Evolutionary conservation across 2,329 filamentous ascomycete species (phyloP).

Genomic region (Cercospora berteroae): DNA sequence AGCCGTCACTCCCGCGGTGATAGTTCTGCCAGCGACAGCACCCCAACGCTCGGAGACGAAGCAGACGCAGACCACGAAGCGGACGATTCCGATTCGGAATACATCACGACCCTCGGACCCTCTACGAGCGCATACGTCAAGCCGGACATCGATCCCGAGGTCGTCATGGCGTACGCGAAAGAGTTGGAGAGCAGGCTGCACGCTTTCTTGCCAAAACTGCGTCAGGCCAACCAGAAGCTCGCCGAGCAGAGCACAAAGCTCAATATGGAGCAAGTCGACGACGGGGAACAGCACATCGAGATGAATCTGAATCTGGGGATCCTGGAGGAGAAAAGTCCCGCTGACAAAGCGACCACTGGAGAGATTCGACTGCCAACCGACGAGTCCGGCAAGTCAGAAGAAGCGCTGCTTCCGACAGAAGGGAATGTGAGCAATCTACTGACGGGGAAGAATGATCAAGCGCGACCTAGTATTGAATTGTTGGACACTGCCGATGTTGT

Average conservation of each 20-base stretch:
- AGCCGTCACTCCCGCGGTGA: neutral
- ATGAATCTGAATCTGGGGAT: constrained; percentile 40
- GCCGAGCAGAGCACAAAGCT: constrained; percentile 24
- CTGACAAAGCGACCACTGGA: neutral
- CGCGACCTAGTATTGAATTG: neutral
- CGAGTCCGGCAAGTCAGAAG: neutral
- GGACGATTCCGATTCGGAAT: constrained; percentile 4
- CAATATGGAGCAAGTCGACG: constrained; percentile 37
- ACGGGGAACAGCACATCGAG: constrained; percentile 38
- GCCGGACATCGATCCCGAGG: constrained; percentile 21
- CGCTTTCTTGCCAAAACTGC: constrained; percentile 35
- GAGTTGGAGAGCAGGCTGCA: constrained; percentile 31
- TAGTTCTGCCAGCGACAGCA: neutral
- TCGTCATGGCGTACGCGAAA: constrained; percentile 19
- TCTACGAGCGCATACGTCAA: neutral
- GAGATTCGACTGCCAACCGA: neutral
- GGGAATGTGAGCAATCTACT: neutral
- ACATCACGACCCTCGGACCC: neutral
- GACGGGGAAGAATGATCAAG: neutral
- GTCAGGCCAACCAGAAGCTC: constrained; percentile 34
- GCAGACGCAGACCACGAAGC: constrained; percentile 19
- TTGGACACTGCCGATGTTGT: neutral
- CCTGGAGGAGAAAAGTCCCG: constrained; percentile 30
- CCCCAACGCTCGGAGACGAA: constrained; percentile 9
- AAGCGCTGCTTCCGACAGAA: neutral